These are phyloP conservation scores for Oleoguttula mirabilis DNA, from an alignment of 495 filamentous ascomycete genomes.

Conservation along the genomic window DNA sequence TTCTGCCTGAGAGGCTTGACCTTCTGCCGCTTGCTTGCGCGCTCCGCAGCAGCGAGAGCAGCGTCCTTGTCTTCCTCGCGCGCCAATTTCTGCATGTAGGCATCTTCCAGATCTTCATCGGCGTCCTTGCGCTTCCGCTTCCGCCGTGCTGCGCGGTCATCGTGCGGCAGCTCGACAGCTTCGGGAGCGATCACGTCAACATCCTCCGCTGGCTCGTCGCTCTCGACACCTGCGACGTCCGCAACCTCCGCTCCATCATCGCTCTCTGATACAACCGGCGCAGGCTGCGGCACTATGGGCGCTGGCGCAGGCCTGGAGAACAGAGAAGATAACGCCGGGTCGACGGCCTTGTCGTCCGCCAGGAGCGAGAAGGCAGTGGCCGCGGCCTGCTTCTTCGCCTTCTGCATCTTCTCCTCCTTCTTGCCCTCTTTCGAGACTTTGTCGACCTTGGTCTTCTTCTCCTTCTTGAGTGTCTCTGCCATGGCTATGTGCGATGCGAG, in stretches of 20 bases:
- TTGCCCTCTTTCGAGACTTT: slow-evolving; percentile 17
- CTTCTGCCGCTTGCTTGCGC: slow-evolving; percentile 38
- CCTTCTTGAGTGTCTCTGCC: slow-evolving; percentile 4
- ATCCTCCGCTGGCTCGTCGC: neutral
- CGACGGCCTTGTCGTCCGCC: slow-evolving; percentile 39
- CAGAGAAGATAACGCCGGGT: slow-evolving; percentile 64
- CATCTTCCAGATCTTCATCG: slow-evolving; percentile 66
- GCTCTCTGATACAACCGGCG: neutral
- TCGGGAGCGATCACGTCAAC: neutral
- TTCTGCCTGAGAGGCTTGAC: too few species aligned
- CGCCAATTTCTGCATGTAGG: slow-evolving; percentile 64
- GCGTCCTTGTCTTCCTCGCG: slow-evolving; percentile 42
- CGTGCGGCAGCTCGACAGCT: slow-evolving; percentile 3
- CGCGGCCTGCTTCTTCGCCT: slow-evolving; percentile 2
- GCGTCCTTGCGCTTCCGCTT: slow-evolving; percentile 67
- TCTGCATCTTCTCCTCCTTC: slow-evolving; percentile 15
- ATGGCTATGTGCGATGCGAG: neutral
- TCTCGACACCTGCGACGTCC: neutral
- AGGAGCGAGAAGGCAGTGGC: slow-evolving; percentile 28
- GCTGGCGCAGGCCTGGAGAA: slow-evolving; percentile 35
- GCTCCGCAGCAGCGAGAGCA: slow-evolving; percentile 33
- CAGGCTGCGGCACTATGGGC: neutral
- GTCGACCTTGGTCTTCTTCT: neutral
- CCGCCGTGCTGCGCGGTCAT: slow-evolving; percentile 20
- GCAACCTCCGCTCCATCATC: slow-evolving; percentile 28